Evolutionary conservation across 2,329 filamentous ascomycete species (phyloP).

Genomic region (Domatiomyces catenatus): DNA sequence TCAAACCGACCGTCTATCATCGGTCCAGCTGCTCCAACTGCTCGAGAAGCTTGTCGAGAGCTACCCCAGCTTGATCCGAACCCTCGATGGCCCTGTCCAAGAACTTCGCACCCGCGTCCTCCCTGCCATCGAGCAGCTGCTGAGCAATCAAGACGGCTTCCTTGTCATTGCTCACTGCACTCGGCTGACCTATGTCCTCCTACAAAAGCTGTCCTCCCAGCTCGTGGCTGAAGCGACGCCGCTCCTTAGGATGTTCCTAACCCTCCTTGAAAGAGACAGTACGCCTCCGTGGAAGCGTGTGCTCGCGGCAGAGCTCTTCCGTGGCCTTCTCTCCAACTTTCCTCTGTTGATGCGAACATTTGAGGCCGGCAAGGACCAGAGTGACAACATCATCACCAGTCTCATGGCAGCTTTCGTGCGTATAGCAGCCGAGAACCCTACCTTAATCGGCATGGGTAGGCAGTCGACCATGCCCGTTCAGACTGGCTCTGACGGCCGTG

Average conservation of each 20-base stretch:
- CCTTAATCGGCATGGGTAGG: conserved; percentile 71
- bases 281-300: conserved; percentile 71
- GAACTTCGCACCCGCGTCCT: conserved; percentile 51
- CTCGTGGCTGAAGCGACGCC: background rate
- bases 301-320: conserved; percentile 80
- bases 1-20: conserved; percentile 59
- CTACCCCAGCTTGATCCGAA: conserved; percentile 63
- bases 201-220: conserved; percentile 1
- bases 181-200: conserved; percentile 1
- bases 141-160: conserved; percentile 11
- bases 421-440: conserved; percentile 77
- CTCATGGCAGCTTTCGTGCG: conserved; percentile 82
- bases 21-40: conserved; percentile 75
- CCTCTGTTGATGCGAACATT: conserved; percentile 66
- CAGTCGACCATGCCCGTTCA: conserved; percentile 68
- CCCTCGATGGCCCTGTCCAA: conserved; percentile 65
- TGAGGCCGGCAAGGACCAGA: conserved; percentile 57
- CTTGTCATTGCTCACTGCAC: conserved; percentile 6
- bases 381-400: conserved; percentile 62
- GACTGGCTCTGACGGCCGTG: conserved; percentile 35
- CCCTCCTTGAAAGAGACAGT: conserved; percentile 58
- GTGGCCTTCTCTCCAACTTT: conserved; percentile 70
- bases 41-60: conserved; percentile 82
- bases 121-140: conserved; percentile 7
- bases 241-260: background rate